Conservation (phyloP, 2,329 filamentous ascomycete genomes). For the Hypoxylon sp. region DNA sequence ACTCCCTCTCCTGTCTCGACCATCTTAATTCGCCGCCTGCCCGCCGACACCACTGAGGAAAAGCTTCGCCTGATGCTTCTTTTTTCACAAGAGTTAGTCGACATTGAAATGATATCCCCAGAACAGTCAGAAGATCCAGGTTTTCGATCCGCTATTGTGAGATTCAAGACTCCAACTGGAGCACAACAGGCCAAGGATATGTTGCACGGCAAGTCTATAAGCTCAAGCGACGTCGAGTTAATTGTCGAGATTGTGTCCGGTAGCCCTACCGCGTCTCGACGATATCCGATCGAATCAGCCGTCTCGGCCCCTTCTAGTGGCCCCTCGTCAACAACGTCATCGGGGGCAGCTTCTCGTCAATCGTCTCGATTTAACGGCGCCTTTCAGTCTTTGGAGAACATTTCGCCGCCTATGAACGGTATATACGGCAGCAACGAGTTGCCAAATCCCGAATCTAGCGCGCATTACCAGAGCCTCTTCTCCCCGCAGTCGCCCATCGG, state of each 20-base stretch:
- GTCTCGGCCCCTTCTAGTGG: slow-evolving; percentile 58
- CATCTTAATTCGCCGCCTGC: slow-evolving; percentile 67
- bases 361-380: slow-evolving; percentile 71
- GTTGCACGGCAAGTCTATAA: slow-evolving; percentile 67
- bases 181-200: slow-evolving; percentile 69
- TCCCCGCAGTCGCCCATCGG: slow-evolving; percentile 80
- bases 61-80: slow-evolving; percentile 68
- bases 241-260: slow-evolving; percentile 68
- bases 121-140: slow-evolving; percentile 64
- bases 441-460: slow-evolving; percentile 66
- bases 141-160: slow-evolving; percentile 65
- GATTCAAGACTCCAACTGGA: slow-evolving; percentile 65
- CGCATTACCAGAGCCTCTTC: slow-evolving; percentile 73
- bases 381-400: slow-evolving; percentile 72
- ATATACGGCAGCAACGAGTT: slow-evolving; percentile 69
- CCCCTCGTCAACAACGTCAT: slow-evolving; percentile 59
- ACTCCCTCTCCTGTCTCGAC: slow-evolving; percentile 55
- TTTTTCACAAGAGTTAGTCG: slow-evolving; percentile 67
- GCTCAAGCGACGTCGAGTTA: slow-evolving; percentile 67
- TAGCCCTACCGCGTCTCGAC: slow-evolving; percentile 56
- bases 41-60: slow-evolving; percentile 66
- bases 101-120: slow-evolving; percentile 63
- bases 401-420: slow-evolving; percentile 70
- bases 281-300: slow-evolving; percentile 65
- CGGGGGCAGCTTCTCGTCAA: slow-evolving; percentile 63